Evolutionary conservation across 1,284 basidiomycete species (phyloP).

Genomic region (Ganoderma meredithae): DNA sequence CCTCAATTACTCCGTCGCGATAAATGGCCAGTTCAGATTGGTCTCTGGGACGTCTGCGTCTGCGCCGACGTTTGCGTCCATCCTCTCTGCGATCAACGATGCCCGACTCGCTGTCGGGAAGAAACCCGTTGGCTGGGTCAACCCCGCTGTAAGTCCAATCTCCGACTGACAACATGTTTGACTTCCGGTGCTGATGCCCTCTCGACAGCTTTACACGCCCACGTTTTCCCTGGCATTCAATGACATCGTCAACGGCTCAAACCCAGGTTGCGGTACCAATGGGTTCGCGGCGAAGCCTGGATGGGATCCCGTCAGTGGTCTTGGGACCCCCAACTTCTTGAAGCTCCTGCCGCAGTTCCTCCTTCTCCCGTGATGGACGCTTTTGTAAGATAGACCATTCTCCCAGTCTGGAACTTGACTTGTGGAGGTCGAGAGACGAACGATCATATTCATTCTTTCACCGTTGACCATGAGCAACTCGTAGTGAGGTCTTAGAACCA

Average conservation of each 20-base stretch:
- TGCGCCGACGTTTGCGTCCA: constrained; percentile 45
- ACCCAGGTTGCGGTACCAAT: constrained; percentile 49
- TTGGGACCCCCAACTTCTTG: constrained; percentile 44
- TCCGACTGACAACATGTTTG: background rate
- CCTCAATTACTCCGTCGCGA: constrained; percentile 37
- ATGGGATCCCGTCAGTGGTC: constrained; percentile 49
- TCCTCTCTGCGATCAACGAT: constrained; percentile 71
- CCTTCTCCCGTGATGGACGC: constrained; percentile 22
- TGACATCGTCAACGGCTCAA: constrained; percentile 55
- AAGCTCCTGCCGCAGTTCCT: constrained; percentile 32
- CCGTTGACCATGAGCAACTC: too few relatives aligned
- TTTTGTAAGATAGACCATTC: background rate
- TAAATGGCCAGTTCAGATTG: constrained; percentile 44
- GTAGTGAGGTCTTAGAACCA: background rate
- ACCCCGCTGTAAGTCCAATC: constrained; percentile 46
- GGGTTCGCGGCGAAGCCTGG: constrained; percentile 46
- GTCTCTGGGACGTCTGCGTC: constrained; percentile 54
- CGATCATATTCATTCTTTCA: background rate
- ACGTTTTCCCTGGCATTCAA: constrained; percentile 43
- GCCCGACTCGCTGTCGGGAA: constrained; percentile 53
- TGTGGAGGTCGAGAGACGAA: background rate
- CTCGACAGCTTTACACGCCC: constrained; percentile 43
- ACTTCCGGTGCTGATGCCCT: background rate
- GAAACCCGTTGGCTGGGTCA: constrained; percentile 63
- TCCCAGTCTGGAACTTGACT: background rate